Percentiles rank a stretch among this genome's conserved stretches.
phyloP scores from a whole-genome alignment of 2,329 filamentous ascomycete genomes.

The Stemphylium vesicarium region DNA sequence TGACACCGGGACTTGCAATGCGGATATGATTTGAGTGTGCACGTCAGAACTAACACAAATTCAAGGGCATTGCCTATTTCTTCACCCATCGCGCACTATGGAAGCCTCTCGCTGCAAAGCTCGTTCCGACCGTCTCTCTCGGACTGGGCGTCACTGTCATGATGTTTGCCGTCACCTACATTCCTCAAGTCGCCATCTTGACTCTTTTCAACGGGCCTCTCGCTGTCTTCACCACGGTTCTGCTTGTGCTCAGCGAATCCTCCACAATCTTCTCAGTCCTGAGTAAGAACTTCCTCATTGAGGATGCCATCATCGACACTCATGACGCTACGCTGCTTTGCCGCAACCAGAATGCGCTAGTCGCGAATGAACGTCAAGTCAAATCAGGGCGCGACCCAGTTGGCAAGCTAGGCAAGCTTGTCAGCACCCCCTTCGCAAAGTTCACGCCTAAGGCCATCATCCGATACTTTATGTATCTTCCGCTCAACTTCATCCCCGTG shows the following conservation, averaged over 20 bases:
- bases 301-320: slow-evolving; percentile 83
- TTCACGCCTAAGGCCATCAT: slow-evolving; percentile 67
- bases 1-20: neutral
- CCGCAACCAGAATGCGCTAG: slow-evolving; percentile 64
- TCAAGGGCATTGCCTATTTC: slow-evolving; percentile 67
- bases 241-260: slow-evolving; percentile 65
- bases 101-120: slow-evolving; percentile 63
- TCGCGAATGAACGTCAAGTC: slow-evolving; percentile 76
- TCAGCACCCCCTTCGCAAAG: slow-evolving; percentile 61
- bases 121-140: slow-evolving; percentile 69
- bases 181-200: slow-evolving; percentile 82
- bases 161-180: slow-evolving; percentile 90
- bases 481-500: slow-evolving; percentile 90
- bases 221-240: slow-evolving; percentile 73
- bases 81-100: slow-evolving; percentile 63
- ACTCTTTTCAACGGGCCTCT: slow-evolving; percentile 85
- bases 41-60: slow-evolving; percentile 5
- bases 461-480: slow-evolving; percentile 82
- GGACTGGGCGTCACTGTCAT: slow-evolving; percentile 73
- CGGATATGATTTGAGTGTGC: neutral
- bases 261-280: slow-evolving; percentile 60
- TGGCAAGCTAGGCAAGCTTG: slow-evolving; percentile 62
- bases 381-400: slow-evolving; percentile 62
- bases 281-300: slow-evolving; percentile 75
- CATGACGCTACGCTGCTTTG: slow-evolving; percentile 76